A percentile compares a stretch with the other conserved stretches of the same genome.
Conservation (phyloP, 2,329 filamentous ascomycete genomes). For the Ceratocystis harringtonii region DNA sequence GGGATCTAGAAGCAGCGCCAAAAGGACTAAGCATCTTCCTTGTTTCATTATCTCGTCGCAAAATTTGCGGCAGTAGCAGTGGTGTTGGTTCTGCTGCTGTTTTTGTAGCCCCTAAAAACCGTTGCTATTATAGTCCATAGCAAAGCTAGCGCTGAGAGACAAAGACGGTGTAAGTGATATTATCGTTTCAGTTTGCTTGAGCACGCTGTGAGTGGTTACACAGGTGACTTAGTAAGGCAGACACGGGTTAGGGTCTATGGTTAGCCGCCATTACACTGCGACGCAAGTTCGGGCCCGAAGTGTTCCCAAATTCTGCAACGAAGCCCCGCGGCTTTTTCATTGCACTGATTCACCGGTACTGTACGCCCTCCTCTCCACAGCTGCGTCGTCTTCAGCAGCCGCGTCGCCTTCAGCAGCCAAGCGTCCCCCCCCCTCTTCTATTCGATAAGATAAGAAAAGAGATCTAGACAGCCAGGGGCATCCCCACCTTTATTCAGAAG, state of each 20-base stretch:
- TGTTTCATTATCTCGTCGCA: not conserved
- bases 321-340: not conserved
- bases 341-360: not conserved
- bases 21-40: not conserved
- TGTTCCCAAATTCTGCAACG: not conserved
- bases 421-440: not conserved
- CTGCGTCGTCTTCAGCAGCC: not conserved
- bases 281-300: not conserved
- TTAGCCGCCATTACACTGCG: no score
- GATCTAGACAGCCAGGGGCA: not conserved
- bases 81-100: no score
- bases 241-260: no score
- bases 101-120: no score
- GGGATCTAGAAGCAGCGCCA: not conserved
- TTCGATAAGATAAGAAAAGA: slow-evolving; percentile 12
- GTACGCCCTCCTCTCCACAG: not conserved
- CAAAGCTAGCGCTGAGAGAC: no score
- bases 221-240: no score
- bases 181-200: no score
- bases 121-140: no score
- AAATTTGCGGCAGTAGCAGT: not conserved
- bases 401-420: not conserved
- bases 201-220: no score
- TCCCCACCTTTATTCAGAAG: not conserved
- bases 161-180: no score